Percentiles rank a stretch among this genome's conserved stretches.
phyloP scores from a whole-genome alignment of 2,329 filamentous ascomycete genomes.

The Sporothrix curviconia region DNA sequence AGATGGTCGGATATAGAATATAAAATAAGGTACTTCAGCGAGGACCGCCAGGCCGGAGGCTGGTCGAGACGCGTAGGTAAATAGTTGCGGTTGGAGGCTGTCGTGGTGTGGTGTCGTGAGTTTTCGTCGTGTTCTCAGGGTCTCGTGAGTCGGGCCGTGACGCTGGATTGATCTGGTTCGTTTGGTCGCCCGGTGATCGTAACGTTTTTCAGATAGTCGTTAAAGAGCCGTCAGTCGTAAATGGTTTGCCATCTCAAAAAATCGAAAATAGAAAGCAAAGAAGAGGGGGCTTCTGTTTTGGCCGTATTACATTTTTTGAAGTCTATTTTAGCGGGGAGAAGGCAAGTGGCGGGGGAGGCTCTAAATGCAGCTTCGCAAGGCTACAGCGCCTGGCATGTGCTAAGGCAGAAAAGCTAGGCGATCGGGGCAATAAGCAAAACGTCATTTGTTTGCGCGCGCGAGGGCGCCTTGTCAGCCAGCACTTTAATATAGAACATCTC shows the following conservation, averaged over 20 bases:
- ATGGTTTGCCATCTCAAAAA: no score
- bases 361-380: not conserved
- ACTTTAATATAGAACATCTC: no score
- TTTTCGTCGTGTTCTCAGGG: not conserved
- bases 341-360: not conserved
- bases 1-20: not conserved
- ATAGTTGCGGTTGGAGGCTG: no score
- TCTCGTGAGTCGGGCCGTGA: not conserved
- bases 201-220: no score
- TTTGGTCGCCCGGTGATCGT: not conserved
- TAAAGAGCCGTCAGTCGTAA: no score
- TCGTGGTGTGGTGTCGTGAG: not conserved
- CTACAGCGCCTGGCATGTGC: not conserved
- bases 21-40: no score
- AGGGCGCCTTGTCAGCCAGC: not conserved
- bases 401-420: not conserved
- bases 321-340: not conserved
- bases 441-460: not conserved
- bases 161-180: not conserved
- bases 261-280: no score
- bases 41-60: no score
- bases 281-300: no score
- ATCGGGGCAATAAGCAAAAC: not conserved
- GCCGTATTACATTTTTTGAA: no score
- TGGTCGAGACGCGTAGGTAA: no score